Evolutionary conservation across 495 filamentous ascomycete genomes (phyloP), one percentile per base, ranked within the genome.

Genomic region (Aspergillus ellipticus): DNA sequence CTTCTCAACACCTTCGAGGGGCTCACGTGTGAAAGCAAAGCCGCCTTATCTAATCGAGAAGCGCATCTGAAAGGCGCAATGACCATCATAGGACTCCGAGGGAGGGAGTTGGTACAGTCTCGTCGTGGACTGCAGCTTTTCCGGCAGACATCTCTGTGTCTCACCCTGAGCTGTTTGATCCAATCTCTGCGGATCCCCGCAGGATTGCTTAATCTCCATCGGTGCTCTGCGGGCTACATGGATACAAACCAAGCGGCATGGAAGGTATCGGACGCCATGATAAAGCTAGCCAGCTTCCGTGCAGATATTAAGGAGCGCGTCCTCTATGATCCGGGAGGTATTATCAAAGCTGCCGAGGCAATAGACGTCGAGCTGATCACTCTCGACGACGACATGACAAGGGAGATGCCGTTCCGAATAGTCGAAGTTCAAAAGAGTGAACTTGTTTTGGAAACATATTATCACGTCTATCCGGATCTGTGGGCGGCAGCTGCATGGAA

Each of bases 1-100:
- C 42, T 55, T 6, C 53, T 55, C 7, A 55, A 46, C 29, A 41
- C 53, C 16, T 55, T 49, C 15, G 53, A 48, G 11, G 42, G 42
- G 3, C 42, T 55, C 9, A 48, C 29, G 8, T 49, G 24, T 7
- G 29, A 35, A 11, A 11, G 15, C 24, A n/a, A 4, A 7, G 19
- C 4, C 19, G 48, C 53, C 3, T 29, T 55, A 9, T 20, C 16
- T 6, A 10, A 55, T 19, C 24, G 42, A 20, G 53, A 55, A 20
- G 21, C 17, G 13, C 53, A 55, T 33, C n/a, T 55, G 42, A 24
- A 17, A 39, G 53, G 53, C 28, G 17, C 37, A 28, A 49, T 48
- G 42, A 55, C 39, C 7, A 41, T 55, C n/a, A n/a, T 55, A 16
- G 22, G 26, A 1, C 29, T 55, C 5, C 28, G 43, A 35, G 42